Conservation (phyloP, 2,329 filamentous ascomycete species). For the Huntiella decipiens region DNA sequence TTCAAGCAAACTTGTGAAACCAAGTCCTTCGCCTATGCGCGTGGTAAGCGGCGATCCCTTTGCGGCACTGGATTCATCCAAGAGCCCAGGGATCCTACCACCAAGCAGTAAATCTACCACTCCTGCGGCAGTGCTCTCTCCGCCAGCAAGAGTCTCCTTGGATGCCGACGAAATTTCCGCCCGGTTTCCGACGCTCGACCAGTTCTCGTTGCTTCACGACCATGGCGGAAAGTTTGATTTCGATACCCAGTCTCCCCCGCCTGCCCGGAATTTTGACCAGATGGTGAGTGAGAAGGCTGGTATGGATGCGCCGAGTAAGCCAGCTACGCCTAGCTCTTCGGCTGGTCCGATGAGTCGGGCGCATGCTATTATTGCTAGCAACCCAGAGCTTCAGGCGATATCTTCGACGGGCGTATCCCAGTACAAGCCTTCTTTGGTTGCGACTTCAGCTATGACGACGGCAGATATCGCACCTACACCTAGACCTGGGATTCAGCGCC, state of each 20-base stretch:
- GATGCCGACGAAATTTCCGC: conserved; percentile 62
- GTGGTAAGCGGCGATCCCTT: conserved; percentile 67
- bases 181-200: conserved; percentile 77
- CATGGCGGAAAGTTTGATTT: conserved; percentile 73
- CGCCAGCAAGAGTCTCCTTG: not conserved
- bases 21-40: conserved; percentile 49
- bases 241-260: conserved; percentile 33
- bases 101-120: not conserved
- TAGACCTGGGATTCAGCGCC: conserved; percentile 21
- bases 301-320: conserved; percentile 45
- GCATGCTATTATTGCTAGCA: conserved; percentile 44
- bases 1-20: conserved; percentile 27
- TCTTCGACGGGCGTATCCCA: conserved; percentile 21
- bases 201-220: conserved; percentile 81
- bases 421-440: conserved; percentile 19
- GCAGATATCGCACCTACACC: conserved; percentile 6
- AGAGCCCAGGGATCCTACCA: conserved; percentile 10
- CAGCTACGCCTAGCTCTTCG: conserved; percentile 15
- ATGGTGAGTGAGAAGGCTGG: conserved; percentile 58
- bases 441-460: conserved; percentile 62
- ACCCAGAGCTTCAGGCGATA: conserved; percentile 41
- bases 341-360: conserved; percentile 35
- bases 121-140: conserved; percentile 1
- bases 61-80: conserved; percentile 60
- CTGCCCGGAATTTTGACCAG: conserved; percentile 38